Evolutionary conservation across 2,329 filamentous ascomycete genomes (phyloP).

Genomic region (Stemphylium vesicarium): DNA sequence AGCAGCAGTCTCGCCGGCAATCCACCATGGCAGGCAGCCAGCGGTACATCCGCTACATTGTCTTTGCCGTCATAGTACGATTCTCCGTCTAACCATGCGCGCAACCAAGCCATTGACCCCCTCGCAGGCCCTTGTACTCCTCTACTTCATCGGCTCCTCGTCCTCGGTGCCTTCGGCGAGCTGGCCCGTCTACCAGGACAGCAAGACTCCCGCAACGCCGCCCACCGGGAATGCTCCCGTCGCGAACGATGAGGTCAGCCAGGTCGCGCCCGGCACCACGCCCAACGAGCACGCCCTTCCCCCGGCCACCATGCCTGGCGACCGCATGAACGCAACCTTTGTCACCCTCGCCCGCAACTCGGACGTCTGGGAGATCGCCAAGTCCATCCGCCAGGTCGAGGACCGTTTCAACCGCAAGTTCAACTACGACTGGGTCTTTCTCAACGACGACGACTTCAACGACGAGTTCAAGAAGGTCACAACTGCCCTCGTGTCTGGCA

Average conservation of each 20-base stretch:
- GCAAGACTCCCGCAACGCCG: slow-evolving; percentile 19
- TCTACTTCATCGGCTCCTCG: slow-evolving; percentile 81
- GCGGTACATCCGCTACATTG: slow-evolving; percentile 74
- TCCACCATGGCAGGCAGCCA: slow-evolving; percentile 75
- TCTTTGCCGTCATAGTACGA: slow-evolving; percentile 81
- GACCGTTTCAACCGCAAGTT: slow-evolving; percentile 97
- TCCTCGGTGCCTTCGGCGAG: slow-evolving; percentile 52
- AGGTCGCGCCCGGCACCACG: slow-evolving; percentile 34
- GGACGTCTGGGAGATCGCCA: slow-evolving; percentile 95
- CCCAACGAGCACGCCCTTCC: slow-evolving; percentile 46
- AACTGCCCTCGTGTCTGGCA: slow-evolving; percentile 86
- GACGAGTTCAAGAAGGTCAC: slow-evolving; percentile 94
- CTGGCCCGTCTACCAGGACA: slow-evolving; percentile 41
- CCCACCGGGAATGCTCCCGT: slow-evolving; percentile 22
- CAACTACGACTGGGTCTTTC: slow-evolving; percentile 99
- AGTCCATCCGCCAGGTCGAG: slow-evolving; percentile 94
- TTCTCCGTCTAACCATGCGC: neutral
- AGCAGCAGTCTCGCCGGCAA: slow-evolving; percentile 20
- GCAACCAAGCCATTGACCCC: slow-evolving; percentile 15
- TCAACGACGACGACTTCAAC: slow-evolving; percentile 95
- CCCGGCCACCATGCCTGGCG: slow-evolving; percentile 63
- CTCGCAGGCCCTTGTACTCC: slow-evolving; percentile 67
- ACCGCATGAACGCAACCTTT: slow-evolving; percentile 95
- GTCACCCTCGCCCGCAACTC: slow-evolving; percentile 92
- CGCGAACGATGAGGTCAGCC: slow-evolving; percentile 12